These are phyloP conservation scores for Sporothrix brunneoviolacea DNA, from an alignment of 2,329 filamentous ascomycete species.

Conservation along the genomic window DNA sequence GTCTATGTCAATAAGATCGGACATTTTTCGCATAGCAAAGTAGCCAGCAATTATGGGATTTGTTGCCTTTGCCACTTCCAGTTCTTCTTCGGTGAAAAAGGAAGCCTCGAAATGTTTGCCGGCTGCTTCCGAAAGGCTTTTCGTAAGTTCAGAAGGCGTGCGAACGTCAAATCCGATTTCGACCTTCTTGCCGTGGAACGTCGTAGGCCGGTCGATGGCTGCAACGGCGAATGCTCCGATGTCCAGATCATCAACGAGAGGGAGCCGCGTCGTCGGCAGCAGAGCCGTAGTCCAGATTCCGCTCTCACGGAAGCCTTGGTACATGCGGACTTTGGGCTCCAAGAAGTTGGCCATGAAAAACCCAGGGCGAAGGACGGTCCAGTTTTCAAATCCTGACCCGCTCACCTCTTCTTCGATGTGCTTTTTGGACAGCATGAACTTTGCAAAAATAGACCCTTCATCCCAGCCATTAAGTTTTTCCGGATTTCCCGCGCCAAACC, in stretches of 20 bases:
- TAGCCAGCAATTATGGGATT: constrained; percentile 3
- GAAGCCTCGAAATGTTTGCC: not conserved
- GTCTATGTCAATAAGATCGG: not conserved
- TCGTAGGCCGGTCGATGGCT: constrained; percentile 26
- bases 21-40: constrained; percentile 5
- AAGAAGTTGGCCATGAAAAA: constrained; percentile 48
- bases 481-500: constrained; percentile 21
- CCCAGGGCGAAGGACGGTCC: constrained; percentile 44
- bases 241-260: constrained; percentile 40
- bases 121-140: not conserved
- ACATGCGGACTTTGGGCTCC: constrained; percentile 33
- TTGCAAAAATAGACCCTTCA: not conserved
- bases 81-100: not conserved
- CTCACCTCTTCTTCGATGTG: constrained; percentile 35
- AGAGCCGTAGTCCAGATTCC: constrained; percentile 34
- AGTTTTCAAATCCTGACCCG: constrained; percentile 31
- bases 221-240: constrained; percentile 40
- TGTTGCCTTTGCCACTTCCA: not conserved
- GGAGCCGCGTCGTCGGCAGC: constrained; percentile 29
- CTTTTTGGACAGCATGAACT: constrained; percentile 28
- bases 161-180: constrained; percentile 3
- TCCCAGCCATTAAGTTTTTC: not conserved
- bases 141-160: not conserved
- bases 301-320: constrained; percentile 31
- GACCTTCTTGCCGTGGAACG: not conserved